phyloP scores from a whole-genome alignment of 495 filamentous ascomycete genomes.

The Penicillium steckii region DNA sequence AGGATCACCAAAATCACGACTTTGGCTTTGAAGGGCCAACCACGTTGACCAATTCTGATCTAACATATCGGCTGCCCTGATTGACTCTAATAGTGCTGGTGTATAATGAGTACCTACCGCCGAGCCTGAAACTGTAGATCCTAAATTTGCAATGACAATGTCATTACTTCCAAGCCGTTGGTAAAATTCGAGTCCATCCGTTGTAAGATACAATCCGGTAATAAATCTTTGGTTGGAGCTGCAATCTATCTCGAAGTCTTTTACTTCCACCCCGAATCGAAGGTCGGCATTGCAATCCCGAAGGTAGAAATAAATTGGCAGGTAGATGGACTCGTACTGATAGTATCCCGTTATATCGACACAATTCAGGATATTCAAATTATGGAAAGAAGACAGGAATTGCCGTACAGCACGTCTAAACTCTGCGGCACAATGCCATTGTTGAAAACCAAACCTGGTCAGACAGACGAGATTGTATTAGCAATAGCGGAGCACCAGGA shows the following conservation, averaged over 20 bases:
- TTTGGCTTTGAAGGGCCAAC: constrained; percentile 2
- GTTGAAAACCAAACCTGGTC: constrained; percentile 33
- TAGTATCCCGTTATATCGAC: constrained; percentile 36
- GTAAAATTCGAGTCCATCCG: constrained; percentile 9
- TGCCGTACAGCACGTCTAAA: constrained; percentile 29
- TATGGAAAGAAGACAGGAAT: constrained; percentile 22
- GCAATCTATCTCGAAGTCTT: constrained; percentile 3
- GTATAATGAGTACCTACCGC: too few relatives aligned
- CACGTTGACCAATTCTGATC: constrained; percentile 28
- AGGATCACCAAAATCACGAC: constrained; percentile 28
- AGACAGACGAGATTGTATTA: too few relatives aligned
- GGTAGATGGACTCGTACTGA: constrained; percentile 38
- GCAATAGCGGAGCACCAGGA: too few relatives aligned
- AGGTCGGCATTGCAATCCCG: constrained; percentile 39
- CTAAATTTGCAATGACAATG: neutral
- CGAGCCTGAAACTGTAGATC: neutral
- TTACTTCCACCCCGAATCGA: constrained; percentile 32
- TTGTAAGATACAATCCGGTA: too few relatives aligned
- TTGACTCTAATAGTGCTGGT: constrained; percentile 27
- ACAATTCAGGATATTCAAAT: constrained; percentile 22
- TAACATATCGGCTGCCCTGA: constrained; percentile 17
- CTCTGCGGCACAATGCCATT: constrained; percentile 38
- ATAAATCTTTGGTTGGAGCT: too few relatives aligned
- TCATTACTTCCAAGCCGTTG: constrained; percentile 7
- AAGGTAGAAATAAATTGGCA: constrained; percentile 39